Conservation (phyloP, 371 early-diverging fungal species). For the Mucor plumbeus region DNA sequence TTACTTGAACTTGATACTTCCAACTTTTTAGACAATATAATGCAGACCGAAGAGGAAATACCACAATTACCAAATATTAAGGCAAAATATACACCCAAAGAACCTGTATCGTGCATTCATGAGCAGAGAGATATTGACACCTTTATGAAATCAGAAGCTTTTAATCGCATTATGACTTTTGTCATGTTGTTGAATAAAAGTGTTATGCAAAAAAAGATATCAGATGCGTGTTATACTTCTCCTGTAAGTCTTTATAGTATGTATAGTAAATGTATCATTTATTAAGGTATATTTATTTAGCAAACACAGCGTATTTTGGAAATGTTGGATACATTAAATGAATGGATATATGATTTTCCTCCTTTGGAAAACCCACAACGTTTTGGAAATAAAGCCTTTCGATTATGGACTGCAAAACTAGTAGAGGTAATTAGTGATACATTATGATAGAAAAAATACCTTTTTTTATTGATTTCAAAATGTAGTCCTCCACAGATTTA, state of each 20-base stretch:
- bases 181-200: conserved; percentile 72
- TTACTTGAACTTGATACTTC: background rate
- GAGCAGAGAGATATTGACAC: conserved; percentile 56
- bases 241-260: conserved; percentile 34
- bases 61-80: conserved; percentile 20
- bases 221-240: conserved; percentile 62
- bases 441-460: background rate
- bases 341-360: conserved; percentile 79
- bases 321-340: conserved; percentile 68
- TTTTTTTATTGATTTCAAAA: background rate
- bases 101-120: conserved; percentile 62
- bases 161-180: conserved; percentile 74
- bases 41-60: background rate
- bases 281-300: conserved; percentile 28
- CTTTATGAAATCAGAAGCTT: conserved; percentile 71
- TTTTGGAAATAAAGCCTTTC: conserved; percentile 83
- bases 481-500: conserved; percentile 25
- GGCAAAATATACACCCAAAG: conserved; percentile 22
- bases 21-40: background rate
- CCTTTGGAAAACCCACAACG: conserved; percentile 75
- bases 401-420: conserved; percentile 64
- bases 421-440: conserved; percentile 42
- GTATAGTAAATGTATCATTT: background rate
- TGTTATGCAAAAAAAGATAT: conserved; percentile 62
- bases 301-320: conserved; percentile 58